Percentiles rank a stretch among this genome's conserved stretches.
These are phyloP conservation scores for Pythium rishiriense DNA, from an alignment of 352 stramenopile genomes.

Conservation along the genomic window DNA sequence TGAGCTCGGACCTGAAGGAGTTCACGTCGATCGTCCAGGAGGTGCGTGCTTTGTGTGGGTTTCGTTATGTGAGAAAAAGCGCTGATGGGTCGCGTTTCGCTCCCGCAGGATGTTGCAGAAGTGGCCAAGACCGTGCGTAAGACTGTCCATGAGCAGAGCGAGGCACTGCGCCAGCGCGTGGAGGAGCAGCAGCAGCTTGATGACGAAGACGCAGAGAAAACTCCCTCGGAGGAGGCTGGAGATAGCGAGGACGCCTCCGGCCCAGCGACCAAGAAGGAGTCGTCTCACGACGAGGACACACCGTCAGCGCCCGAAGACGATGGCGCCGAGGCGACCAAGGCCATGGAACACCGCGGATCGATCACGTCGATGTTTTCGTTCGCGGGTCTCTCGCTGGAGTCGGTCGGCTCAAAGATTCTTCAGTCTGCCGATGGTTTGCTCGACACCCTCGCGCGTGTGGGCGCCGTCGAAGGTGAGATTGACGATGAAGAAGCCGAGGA, in stretches of 20 bases:
- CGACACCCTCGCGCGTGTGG: constrained; percentile 41
- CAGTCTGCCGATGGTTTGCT: constrained; percentile 69
- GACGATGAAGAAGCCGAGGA: constrained; percentile 34
- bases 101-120: constrained; percentile 42
- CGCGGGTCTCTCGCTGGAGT: constrained; percentile 46
- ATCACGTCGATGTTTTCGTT: constrained; percentile 65
- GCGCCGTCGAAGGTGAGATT: constrained; percentile 29
- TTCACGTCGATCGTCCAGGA: constrained; percentile 72
- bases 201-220: constrained; percentile 1
- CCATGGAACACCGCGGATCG: constrained; percentile 18
- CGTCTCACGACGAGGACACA: neutral
- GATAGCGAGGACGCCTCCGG: neutral
- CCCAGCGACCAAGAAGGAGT: neutral
- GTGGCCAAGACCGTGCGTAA: constrained; percentile 54
- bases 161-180: constrained; percentile 38
- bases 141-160: constrained; percentile 53
- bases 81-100: neutral
- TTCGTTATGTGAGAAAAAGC: neutral
- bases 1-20: constrained; percentile 72
- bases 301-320: constrained; percentile 4
- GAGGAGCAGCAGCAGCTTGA: constrained; percentile 33
- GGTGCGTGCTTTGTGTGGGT: constrained; percentile 15
- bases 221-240: neutral
- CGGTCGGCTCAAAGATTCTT: constrained; percentile 68
- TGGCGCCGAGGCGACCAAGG: constrained; percentile 1